phyloP scores from a whole-genome alignment of 129 eudicot species.

The Escallonia herrerae region DNA sequence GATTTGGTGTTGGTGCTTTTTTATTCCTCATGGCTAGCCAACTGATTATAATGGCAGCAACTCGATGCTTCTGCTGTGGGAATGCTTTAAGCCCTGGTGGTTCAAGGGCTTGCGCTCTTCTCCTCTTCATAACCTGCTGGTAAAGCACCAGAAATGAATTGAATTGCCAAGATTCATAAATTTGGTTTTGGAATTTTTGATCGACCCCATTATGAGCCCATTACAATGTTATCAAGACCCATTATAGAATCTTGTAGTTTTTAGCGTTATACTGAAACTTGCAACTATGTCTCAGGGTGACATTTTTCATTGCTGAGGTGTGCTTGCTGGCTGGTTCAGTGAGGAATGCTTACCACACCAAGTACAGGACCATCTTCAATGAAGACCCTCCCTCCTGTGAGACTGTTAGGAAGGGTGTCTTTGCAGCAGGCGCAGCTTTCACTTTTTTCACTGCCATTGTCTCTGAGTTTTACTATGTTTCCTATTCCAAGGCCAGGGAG shows the following conservation, averaged over 20 bases:
- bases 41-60: conserved; percentile 62
- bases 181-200: no score
- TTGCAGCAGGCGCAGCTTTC: conserved; percentile 93
- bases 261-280: not conserved
- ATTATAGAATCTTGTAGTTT: no score
- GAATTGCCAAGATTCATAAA: no score
- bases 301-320: conserved; percentile 67
- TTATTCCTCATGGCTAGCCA: conserved; percentile 72
- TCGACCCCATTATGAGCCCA: no score
- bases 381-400: conserved; percentile 66
- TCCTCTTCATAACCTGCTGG: conserved; percentile 75
- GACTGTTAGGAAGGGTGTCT: conserved; percentile 83
- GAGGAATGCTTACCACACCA: conserved; percentile 81
- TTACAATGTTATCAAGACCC: not conserved
- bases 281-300: conserved; percentile 38
- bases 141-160: not conserved
- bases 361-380: conserved; percentile 44
- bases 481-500: conserved; percentile 52
- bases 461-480: conserved; percentile 63
- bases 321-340: conserved; percentile 95
- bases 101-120: conserved; percentile 61
- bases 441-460: conserved; percentile 54
- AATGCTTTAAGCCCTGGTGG: conserved; percentile 77
- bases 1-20: conserved; percentile 89
- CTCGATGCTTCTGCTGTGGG: conserved; percentile 93